Evolutionary conservation across 495 filamentous ascomycete genomes (phyloP), one percentile per base, ranked within the genome.

Genomic region (Talaromyces adpressus): DNA sequence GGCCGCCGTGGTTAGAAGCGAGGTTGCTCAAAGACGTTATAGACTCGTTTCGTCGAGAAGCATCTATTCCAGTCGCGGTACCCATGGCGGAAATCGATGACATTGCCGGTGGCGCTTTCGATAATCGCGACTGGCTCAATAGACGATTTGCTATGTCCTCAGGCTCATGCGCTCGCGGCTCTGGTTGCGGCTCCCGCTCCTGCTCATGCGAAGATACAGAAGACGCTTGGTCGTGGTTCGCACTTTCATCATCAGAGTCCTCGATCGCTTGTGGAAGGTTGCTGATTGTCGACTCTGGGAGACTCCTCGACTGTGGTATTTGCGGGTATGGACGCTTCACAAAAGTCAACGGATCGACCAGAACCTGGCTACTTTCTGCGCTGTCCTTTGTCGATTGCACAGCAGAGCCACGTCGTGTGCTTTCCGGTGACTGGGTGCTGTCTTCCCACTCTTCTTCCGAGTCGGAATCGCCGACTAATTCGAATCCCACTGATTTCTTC

Each of bases 361-460:
- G 62, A 39, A 79, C 74, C 18, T 70, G 68, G 25, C 63, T 62
- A 58, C 77, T 81, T 53, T 78, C 78, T 30, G 71, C 67, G 63
- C 74, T 77, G 16, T 75, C 75, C 62, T 72, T 76, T 20, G 73
- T 25, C 2, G 36, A 76, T 54, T 74, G 76, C 14, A 68, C 78
- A 54, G 77, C 77, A 6, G 79, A 81, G 62, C 77, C 77, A 61
- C 77, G 75, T 63, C 79, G 65, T 20, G 77, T 81, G 63, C 77
- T 79, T 70, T 80, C 76, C 41, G 79, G 79, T 22, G 79, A 81
- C 66, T 81, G 79, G n/a, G 79, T 79, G 51, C 77, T 79, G 67
- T 81, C 79, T 63, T 81, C 79, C 79, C 79, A 81, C 57, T 80
- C 79, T 70, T 77, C 77, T 70, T 72, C 73, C n/a, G 59, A 63